Evolutionary conservation across 805 yeast species (phyloP).

Genomic region (Suhomyces canberraensis): DNA sequence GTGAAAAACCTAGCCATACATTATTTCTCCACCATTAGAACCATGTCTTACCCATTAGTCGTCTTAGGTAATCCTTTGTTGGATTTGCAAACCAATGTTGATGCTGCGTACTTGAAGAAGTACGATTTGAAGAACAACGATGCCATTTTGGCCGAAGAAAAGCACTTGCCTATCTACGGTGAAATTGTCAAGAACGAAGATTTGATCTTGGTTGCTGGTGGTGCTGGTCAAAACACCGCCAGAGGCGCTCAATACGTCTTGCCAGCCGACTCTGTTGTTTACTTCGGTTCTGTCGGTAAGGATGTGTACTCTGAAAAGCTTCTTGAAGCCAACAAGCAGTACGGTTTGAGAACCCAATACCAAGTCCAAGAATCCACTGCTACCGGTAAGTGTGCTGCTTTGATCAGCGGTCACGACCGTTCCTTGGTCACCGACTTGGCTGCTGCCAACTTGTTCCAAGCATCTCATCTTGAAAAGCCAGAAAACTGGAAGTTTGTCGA

Average conservation of each 20-base stretch:
- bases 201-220: conserved; percentile 87
- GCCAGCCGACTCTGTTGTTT: conserved; percentile 77
- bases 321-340: conserved; percentile 75
- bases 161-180: conserved; percentile 80
- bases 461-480: conserved; percentile 79
- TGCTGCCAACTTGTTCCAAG: conserved; percentile 96
- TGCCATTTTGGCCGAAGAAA: conserved; percentile 83
- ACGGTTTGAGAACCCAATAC: conserved; percentile 86
- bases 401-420: conserved; percentile 83
- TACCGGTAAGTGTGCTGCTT: conserved; percentile 98
- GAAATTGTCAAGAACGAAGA: conserved; percentile 64
- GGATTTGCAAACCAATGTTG: conserved; percentile 80
- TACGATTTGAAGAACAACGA: conserved; percentile 87
- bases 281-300: conserved; percentile 95
- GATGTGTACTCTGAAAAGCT: conserved; percentile 84
- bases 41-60: conserved; percentile 65
- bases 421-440: conserved; percentile 94
- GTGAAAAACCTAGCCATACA: conserved; percentile 2
- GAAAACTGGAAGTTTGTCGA: conserved; percentile 88
- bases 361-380: conserved; percentile 71
- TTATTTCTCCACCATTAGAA: too few relatives aligned
- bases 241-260: conserved; percentile 95
- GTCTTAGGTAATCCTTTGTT: conserved; percentile 92
- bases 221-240: conserved; percentile 99
- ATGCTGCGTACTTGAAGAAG: conserved; percentile 65